phyloP scores from a whole-genome alignment of 169 alveolate species.

The Plasmodium coatneyi region DNA sequence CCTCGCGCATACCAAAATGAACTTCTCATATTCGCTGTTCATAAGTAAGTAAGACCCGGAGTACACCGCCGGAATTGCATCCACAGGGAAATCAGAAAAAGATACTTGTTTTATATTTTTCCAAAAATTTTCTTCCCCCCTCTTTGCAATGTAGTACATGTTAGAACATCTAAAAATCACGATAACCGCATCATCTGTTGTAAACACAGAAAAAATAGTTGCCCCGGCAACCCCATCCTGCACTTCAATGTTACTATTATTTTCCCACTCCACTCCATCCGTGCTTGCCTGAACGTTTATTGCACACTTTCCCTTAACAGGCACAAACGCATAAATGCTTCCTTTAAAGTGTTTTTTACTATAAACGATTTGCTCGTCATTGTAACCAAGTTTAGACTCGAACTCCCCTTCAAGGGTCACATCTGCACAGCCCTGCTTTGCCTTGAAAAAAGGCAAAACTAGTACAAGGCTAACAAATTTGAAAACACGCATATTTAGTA shows the following conservation, averaged over 20 bases:
- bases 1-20: constrained; percentile 23
- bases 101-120: neutral
- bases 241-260: neutral
- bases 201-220: constrained; percentile 20
- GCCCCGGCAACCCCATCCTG: neutral
- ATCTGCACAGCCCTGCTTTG: neutral
- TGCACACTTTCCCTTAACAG: constrained; percentile 9
- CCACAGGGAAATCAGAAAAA: neutral
- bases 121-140: neutral
- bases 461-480: neutral
- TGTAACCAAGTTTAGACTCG: neutral
- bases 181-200: neutral
- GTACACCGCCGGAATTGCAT: neutral
- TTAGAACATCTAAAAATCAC: constrained; percentile 29
- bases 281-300: constrained; percentile 1
- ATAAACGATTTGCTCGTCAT: neutral
- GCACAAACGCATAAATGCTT: constrained; percentile 13
- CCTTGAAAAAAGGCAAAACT: neutral
- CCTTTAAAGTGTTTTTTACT: constrained; percentile 4
- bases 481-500: neutral
- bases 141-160: constrained; percentile 1
- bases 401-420: neutral
- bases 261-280: constrained; percentile 8
- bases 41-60: constrained; percentile 22
- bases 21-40: constrained; percentile 25